Evolutionary conservation across 225 moss, liverwort and hornwort species (phyloP), one percentile per base, ranked within the genome.

Genomic region (Physcomitrellopsis africana): DNA sequence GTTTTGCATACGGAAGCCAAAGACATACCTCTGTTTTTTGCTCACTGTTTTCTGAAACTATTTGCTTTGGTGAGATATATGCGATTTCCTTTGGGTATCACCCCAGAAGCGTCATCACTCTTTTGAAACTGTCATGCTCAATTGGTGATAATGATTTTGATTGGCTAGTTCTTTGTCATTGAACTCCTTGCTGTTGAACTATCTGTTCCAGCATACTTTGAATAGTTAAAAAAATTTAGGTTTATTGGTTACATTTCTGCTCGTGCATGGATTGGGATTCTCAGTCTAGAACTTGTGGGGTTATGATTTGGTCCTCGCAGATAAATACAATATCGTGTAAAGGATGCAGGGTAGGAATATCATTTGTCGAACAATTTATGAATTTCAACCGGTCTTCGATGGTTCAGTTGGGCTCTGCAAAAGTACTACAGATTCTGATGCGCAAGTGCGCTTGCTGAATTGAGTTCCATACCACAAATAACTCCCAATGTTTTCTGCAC

Each of bases 11-110:
- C 71, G 72, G 65, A 75, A 51, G 37, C 42, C 62, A 68, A 78
- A 56, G 75, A 79, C 63, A 37, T 37, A 37, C 32, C 22, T 63
- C 24, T 70, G 65, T 37, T 72, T 55, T 82, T 69, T 68, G 62
- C 68, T 72, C 76, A 58, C 51, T 80, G 60, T 69, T 77, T 66
- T 74, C 70, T 74, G 83, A 61, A 74, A 70, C 84, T 70, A 77
- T 77, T 84, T 26, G 64, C 77, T 60, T 69, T 80, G 80, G 69
- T 77, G 65, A 22, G 52, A 60, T 37, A 37, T 51, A 56, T 65
- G 77, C 73, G 26, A 72, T 74, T 70, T 80, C 69, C 69, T 71
- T 60, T 60, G 65, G 49, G 71, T 70, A 41, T 70, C 43, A 24
- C 49, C 29, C 57, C 72, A 63, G 62, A 72, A 77, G 70, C 59